phyloP scores from a whole-genome alignment of 1,284 basidiomycete genomes.

The Irpex rosettiformis region DNA sequence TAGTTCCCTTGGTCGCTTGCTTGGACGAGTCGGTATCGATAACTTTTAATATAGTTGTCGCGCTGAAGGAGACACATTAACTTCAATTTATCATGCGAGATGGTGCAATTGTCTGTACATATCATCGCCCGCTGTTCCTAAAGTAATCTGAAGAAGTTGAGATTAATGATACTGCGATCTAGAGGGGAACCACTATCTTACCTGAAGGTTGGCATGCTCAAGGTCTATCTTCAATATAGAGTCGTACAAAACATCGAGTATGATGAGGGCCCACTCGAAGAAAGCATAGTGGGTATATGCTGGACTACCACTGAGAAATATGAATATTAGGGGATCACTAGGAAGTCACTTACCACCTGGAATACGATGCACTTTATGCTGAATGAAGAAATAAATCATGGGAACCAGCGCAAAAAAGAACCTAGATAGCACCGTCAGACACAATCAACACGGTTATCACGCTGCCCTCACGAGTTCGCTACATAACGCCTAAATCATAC shows the following conservation, averaged over 20 bases:
- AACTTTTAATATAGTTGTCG: conserved; percentile 6
- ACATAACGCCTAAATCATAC: conserved; percentile 43
- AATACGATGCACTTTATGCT: conserved; percentile 76
- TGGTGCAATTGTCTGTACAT: conserved; percentile 40
- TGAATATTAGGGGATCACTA: conserved; percentile 11
- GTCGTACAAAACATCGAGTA: conserved; percentile 79
- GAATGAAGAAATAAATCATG: conserved; percentile 81
- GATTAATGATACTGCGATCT: background rate
- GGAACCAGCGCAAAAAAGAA: conserved; percentile 74
- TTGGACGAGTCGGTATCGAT: background rate
- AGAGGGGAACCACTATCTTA: conserved; percentile 22
- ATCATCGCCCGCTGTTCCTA: conserved; percentile 29
- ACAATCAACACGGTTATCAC: background rate
- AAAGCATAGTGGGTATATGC: conserved; percentile 85
- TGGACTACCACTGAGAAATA: conserved; percentile 26
- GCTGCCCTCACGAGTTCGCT: conserved; percentile 42
- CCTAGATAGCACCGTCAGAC: conserved; percentile 29
- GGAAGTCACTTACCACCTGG: conserved; percentile 63
- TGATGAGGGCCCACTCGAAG: conserved; percentile 85
- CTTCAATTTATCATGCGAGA: conserved; percentile 29
- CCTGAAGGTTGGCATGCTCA: conserved; percentile 48
- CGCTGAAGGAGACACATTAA: conserved; percentile 10
- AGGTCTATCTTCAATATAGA: conserved; percentile 66
- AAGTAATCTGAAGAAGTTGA: conserved; percentile 27
- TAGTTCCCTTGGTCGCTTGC: background rate